Percentiles rank a stretch among this genome's conserved stretches.
Conservation (phyloP, 352 stramenopile species). For the Globisporangium irregulare region DNA sequence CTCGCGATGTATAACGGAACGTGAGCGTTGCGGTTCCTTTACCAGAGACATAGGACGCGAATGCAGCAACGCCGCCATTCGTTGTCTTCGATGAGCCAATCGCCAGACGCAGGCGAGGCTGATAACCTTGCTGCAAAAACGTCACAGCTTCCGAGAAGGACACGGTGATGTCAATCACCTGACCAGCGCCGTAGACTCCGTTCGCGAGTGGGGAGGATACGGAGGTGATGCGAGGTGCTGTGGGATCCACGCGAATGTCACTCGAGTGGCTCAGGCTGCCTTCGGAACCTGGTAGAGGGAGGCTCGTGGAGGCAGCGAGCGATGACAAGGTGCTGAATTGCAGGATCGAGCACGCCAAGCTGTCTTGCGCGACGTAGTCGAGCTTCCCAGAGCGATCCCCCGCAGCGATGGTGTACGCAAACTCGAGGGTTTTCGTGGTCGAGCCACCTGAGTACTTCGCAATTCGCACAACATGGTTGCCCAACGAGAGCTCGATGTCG, state of each 20-base stretch:
- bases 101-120: constrained; percentile 37
- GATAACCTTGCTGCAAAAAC: constrained; percentile 14
- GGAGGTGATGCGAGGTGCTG: constrained; percentile 39
- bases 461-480: constrained; percentile 25
- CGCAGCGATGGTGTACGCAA: constrained; percentile 45
- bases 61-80: not conserved
- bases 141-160: constrained; percentile 56
- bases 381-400: constrained; percentile 49
- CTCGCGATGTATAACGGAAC: constrained; percentile 35
- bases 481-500: constrained; percentile 39
- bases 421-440: constrained; percentile 40
- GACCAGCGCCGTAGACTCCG: constrained; percentile 54
- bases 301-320: constrained; percentile 32
- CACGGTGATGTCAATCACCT: constrained; percentile 48
- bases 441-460: constrained; percentile 53
- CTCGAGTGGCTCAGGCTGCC: constrained; percentile 40
- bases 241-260: constrained; percentile 39
- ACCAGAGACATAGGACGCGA: constrained; percentile 37
- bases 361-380: constrained; percentile 42
- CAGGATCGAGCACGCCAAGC: constrained; percentile 44
- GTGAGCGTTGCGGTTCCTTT: constrained; percentile 33
- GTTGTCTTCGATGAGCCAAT: constrained; percentile 17
- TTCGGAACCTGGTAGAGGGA: constrained; percentile 40
- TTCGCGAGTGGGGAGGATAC: constrained; percentile 45
- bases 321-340: constrained; percentile 47